Evolutionary conservation across 805 yeast genomes (phyloP), one percentile per base, ranked within the genome.

Genomic region (Ogataea corticis): DNA sequence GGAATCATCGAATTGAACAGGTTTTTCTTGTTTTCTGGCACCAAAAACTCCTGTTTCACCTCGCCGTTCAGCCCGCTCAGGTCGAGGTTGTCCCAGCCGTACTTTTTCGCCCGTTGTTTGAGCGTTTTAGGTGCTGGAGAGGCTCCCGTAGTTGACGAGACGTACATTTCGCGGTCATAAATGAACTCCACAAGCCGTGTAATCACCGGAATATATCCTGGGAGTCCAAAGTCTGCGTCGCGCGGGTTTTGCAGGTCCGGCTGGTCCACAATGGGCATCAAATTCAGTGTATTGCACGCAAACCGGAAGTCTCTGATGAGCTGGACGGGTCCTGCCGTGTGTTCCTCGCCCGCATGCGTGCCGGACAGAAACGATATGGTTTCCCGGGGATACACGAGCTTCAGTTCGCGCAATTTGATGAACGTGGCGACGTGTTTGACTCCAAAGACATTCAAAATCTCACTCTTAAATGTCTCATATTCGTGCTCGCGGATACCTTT

Each of bases 161-260:
- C 14, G 25, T 37, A 28, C 45, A 77, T 75, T 21, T 77, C 74
- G 34, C 91, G 67, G 40, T 74, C 76, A 52, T 83, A 80, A n/a
- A 85, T 71, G 16, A 81, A 66, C 65, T 91, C 90, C 2, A 87
- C 75, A 11, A 90, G 56, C 48, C 97, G 72, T 3, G 82, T 73
- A 2, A 80, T 68, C 4, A 92, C 62, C 2, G 99, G 98, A 0
- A 89, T 85, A 25, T 80, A 85, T 0, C 96, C 94, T 4, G 97
- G 85, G 48, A 86, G 80, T 1, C 89, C 81, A 59, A 82, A 85
- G 19, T 69, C 69, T 19, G 83, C 79, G 42, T 74, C 70, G 36
- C 66, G 54, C 27, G 81, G 80, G 42, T 71, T 64, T 33, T 63
- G 52, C 3, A 66, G 63, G 44, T 65, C 63, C n/a, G 59, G 62